Evolutionary conservation across 495 filamentous ascomycete genomes (phyloP).

Genomic region (Apiosordaria backusii): DNA sequence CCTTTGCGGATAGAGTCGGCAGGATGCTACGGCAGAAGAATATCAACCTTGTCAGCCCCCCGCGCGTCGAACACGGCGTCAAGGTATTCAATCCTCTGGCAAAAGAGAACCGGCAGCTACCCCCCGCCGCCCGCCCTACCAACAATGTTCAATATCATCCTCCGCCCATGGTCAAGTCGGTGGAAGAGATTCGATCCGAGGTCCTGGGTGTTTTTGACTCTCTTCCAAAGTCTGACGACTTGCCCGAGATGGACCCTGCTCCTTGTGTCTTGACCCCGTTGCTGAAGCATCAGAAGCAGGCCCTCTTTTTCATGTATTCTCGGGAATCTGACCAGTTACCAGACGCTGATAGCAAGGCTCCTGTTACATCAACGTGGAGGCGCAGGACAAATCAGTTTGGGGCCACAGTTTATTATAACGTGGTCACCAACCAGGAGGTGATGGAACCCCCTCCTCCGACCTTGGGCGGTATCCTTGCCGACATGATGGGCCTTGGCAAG

Average conservation of each 20-base stretch:
- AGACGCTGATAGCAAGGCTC: conserved; percentile 37
- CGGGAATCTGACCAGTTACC: conserved; percentile 58
- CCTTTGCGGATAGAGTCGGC: conserved; percentile 59
- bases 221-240: conserved; percentile 65
- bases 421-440: conserved; percentile 71
- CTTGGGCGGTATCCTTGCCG: conserved; percentile 85
- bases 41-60: conserved; percentile 61
- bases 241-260: conserved; percentile 71
- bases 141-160: conserved; percentile 15
- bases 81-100: conserved; percentile 62
- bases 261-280: conserved; percentile 62
- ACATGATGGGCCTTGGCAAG: conserved; percentile 98
- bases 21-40: conserved; percentile 59
- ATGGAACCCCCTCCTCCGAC: conserved; percentile 63
- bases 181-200: conserved; percentile 80
- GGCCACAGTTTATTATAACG: conserved; percentile 62
- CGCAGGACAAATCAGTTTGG: conserved; percentile 50
- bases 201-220: conserved; percentile 85
- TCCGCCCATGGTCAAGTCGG: conserved; percentile 50
- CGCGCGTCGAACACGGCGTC: conserved; percentile 59
- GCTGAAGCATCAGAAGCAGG: conserved; percentile 87
- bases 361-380: conserved; percentile 74
- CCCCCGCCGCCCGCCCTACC: conserved; percentile 14
- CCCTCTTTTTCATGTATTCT: conserved; percentile 80
- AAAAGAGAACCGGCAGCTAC: conserved; percentile 42